These are phyloP conservation scores for Nannochloris sp. DNA, from an alignment of 139 green algal genomes.

Conservation along the genomic window DNA sequence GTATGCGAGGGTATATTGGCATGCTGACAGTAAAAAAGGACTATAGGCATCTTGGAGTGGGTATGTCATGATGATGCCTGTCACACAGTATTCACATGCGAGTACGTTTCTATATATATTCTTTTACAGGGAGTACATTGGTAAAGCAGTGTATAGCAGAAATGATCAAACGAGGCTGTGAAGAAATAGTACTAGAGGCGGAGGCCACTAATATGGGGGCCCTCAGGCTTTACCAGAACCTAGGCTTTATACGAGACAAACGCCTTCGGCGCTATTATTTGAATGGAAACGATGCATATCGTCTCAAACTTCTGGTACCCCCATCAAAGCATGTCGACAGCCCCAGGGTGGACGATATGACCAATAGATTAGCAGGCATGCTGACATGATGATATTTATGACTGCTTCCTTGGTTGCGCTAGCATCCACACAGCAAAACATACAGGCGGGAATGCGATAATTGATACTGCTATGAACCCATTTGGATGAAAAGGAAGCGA, in stretches of 20 bases:
- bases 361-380: too few species aligned
- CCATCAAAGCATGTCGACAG: background rate
- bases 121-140: slow-evolving; percentile 61
- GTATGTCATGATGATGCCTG: slow-evolving; percentile 26
- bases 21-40: slow-evolving; percentile 94
- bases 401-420: slow-evolving; percentile 1
- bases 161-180: slow-evolving; percentile 53
- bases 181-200: slow-evolving; percentile 92
- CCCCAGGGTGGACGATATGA: background rate
- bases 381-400: background rate
- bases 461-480: slow-evolving; percentile 14
- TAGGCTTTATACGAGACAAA: slow-evolving; percentile 98
- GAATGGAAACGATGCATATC: slow-evolving; percentile 85
- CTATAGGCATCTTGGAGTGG: slow-evolving; percentile 71
- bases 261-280: slow-evolving; percentile 93
- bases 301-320: slow-evolving; percentile 91
- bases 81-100: background rate
- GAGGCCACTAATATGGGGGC: slow-evolving; percentile 90
- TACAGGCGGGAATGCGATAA: slow-evolving; percentile 32
- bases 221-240: slow-evolving; percentile 81
- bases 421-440: slow-evolving; percentile 23
- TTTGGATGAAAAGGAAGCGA: slow-evolving; percentile 43
- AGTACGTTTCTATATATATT: background rate
- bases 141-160: slow-evolving; percentile 55
- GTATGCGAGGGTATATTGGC: slow-evolving; percentile 86